Base-by-base conservation (phyloP, 352 stramenopile genomes). In the Elongisporangium senticosum region DNA sequence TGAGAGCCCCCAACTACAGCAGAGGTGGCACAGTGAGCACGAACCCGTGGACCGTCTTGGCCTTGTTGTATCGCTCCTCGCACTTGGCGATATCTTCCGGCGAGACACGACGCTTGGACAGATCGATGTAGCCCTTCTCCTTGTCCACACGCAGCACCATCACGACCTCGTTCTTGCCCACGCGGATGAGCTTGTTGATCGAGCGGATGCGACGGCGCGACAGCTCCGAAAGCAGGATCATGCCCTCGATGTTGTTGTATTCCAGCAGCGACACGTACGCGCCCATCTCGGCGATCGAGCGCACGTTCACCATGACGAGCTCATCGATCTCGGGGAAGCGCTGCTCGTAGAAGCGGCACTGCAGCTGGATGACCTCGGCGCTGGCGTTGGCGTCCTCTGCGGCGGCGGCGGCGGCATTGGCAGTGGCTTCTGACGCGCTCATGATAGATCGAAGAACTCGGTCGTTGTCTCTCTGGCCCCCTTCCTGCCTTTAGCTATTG, bases 61-160 rank as follows among this genome's bases (percentile, higher is more conserved):
- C 97, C 83, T 99, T 99, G 86, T 99, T 99, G 77, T 98, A 98
- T 49, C 95, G 90, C 69, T 99, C 97, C 71, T 99, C 97, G 74
- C 96, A 99, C 67, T 99, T 98, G 51, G 87, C 87, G 49, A 99
- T 98, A 73, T 99, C 98, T 73, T 99, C 98, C 1, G 97, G 96
- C 39, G 90, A 97, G n/a, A 99, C 98, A 59, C 97, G 93, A 53
- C 98, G 93, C 78, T 99, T 99, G 50, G 90, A 98, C 57, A 99
- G 75, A 92, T 99, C 98, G 72, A 99, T 99, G 85, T 99, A 99
- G 22, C 98, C 95, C 85, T 99, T 99, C 66, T 99, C 97, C 75
- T 99, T 98, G 79, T 99, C 98, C 10, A 99, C 98, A 84, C 98
- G 93, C 48, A 99, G 79, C 50, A 99, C 98, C 96, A 99, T 99